Conservation (phyloP, 176 grass and related monocot genomes). For the Saccharum spontaneum region DNA sequence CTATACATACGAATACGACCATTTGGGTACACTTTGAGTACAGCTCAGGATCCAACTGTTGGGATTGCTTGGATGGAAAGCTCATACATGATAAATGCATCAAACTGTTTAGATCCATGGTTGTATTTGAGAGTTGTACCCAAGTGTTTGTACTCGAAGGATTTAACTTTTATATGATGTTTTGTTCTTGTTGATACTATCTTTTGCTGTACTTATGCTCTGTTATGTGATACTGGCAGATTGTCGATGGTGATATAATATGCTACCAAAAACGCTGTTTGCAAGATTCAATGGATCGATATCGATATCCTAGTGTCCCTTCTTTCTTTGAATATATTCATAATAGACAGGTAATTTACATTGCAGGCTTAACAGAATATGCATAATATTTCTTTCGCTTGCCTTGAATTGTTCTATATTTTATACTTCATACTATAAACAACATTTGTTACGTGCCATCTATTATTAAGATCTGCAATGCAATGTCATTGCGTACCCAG, state of each 20-base stretch:
- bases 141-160: neutral
- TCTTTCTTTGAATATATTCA: slow-evolving; percentile 96
- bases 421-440: slow-evolving; percentile 15
- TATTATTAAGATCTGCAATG: neutral
- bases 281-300: slow-evolving; percentile 44
- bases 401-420: neutral
- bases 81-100: neutral
- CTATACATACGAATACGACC: neutral
- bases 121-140: neutral
- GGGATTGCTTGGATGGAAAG: neutral
- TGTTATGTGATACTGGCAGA: slow-evolving; percentile 52
- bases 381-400: neutral
- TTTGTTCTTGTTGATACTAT: slow-evolving; percentile 12
- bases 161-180: neutral
- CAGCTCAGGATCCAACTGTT: neutral
- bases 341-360: slow-evolving; percentile 78
- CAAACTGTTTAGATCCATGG: neutral
- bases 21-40: neutral
- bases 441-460: neutral
- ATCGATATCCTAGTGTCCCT: slow-evolving; percentile 54
- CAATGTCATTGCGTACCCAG: neutral
- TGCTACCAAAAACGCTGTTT: slow-evolving; percentile 68
- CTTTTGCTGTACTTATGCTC: slow-evolving; percentile 27
- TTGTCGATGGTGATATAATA: slow-evolving; percentile 86
- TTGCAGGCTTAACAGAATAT: neutral